Percentiles rank a stretch among this genome's conserved stretches.
Conservation (phyloP, 257 asterid species). For the Mitragyna speciosa region DNA sequence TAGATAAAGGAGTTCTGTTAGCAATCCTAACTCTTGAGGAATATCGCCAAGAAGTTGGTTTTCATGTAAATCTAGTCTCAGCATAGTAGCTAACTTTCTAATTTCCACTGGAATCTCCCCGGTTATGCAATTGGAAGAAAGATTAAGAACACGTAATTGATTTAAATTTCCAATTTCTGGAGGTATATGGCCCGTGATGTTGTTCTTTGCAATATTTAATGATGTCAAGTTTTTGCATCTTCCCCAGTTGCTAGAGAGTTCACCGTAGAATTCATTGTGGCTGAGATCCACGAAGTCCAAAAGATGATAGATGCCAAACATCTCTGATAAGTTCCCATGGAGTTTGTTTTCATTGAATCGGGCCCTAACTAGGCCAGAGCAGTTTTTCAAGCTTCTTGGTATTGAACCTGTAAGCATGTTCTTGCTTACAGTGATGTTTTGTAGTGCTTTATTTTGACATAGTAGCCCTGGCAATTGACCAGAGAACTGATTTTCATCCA, state of each 20-base stretch:
- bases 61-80: conserved; percentile 22
- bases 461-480: conserved; percentile 34
- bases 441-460: conserved; percentile 26
- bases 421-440: conserved; percentile 9
- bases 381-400: conserved; percentile 32
- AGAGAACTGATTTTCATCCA: conserved; percentile 16
- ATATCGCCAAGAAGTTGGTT: conserved; percentile 30
- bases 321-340: conserved; percentile 29
- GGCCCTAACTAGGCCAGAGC: conserved; percentile 26
- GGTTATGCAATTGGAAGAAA: conserved; percentile 29
- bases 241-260: conserved; percentile 30
- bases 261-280: conserved; percentile 29
- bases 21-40: conserved; percentile 23
- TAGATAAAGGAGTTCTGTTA: conserved; percentile 16
- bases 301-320: conserved; percentile 32
- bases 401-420: conserved; percentile 27
- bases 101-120: conserved; percentile 35
- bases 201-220: conserved; percentile 33
- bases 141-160: conserved; percentile 25
- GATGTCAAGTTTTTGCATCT: conserved; percentile 20
- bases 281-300: conserved; percentile 33
- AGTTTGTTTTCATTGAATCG: conserved; percentile 28
- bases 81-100: conserved; percentile 17
- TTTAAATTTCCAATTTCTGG: conserved; percentile 18
- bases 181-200: conserved; percentile 34